phyloP scores from a whole-genome alignment of 257 asterid species.

The Solanum piurae region DNA sequence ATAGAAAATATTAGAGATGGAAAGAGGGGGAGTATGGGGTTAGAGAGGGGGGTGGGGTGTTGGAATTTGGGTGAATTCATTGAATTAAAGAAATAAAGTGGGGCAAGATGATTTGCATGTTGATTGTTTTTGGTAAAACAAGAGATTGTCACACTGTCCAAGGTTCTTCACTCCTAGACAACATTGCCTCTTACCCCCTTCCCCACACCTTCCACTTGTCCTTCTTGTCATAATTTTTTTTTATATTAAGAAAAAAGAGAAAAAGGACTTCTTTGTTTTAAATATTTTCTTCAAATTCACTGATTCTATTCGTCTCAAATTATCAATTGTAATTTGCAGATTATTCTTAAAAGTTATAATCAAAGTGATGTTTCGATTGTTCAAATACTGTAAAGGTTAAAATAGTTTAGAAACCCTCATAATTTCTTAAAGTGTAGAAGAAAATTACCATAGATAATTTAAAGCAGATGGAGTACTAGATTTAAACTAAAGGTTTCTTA shows the following conservation, averaged over 20 bases:
- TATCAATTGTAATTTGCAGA: not conserved
- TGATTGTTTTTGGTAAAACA: not conserved
- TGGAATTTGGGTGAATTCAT: conserved; percentile 10
- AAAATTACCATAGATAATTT: too few species aligned
- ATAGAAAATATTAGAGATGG: not conserved
- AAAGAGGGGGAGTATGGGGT: not conserved
- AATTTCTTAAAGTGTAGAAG: not conserved
- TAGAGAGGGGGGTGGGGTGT: not conserved
- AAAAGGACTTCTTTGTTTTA: not conserved
- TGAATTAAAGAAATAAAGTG: conserved; percentile 8
- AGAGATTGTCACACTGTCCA: not conserved
- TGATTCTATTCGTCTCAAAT: not conserved
- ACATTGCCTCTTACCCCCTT: not conserved
- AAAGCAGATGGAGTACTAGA: too few species aligned
- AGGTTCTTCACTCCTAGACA: conserved; percentile 25
- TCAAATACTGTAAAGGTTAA: not conserved
- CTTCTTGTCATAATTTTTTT: not conserved
- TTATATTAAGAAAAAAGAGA: not conserved
- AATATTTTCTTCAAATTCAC: not conserved
- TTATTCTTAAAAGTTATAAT: too few species aligned
- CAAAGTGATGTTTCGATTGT: too few species aligned
- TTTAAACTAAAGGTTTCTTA: not conserved
- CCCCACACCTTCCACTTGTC: not conserved
- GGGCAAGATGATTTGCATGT: conserved; percentile 9
- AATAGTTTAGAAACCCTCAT: too few species aligned